These are phyloP conservation scores for Lactarius evosmus DNA, from an alignment of 768 basidiomycete species.

Conservation along the genomic window DNA sequence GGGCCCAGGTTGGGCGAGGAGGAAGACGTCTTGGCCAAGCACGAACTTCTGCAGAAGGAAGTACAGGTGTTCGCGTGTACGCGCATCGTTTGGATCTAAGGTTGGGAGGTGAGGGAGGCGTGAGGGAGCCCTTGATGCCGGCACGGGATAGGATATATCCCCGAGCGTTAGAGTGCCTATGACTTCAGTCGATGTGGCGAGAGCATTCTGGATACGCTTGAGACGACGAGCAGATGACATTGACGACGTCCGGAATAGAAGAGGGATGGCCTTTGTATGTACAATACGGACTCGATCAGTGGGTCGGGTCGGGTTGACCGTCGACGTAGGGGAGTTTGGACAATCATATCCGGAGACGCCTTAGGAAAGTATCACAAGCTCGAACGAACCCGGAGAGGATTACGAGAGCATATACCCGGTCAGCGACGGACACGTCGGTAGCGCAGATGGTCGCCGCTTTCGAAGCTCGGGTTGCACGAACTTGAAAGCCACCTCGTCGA, in stretches of 20 bases:
- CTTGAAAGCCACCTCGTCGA: too few relatives aligned
- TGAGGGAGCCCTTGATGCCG: constrained; percentile 45
- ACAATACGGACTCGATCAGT: neutral
- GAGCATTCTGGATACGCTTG: constrained; percentile 44
- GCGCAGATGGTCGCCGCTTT: too few relatives aligned
- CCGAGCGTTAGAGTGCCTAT: constrained; percentile 59
- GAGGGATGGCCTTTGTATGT: neutral
- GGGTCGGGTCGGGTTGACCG: neutral
- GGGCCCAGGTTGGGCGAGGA: constrained; percentile 64
- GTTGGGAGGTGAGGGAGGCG: constrained; percentile 46
- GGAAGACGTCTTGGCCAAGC: constrained; percentile 63
- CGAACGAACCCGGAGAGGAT: neutral
- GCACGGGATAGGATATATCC: constrained; percentile 54
- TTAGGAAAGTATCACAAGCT: neutral
- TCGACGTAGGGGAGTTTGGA: neutral
- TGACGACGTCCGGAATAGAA: neutral
- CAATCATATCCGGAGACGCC: neutral
- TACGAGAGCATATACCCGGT: neutral
- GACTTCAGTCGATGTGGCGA: constrained; percentile 40
- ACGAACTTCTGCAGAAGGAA: constrained; percentile 68
- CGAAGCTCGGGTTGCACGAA: too few relatives aligned
- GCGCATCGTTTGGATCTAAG: constrained; percentile 49
- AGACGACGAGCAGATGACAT: constrained; percentile 40
- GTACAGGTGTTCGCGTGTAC: constrained; percentile 56
- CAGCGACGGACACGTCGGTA: too few relatives aligned